phyloP scores from a whole-genome alignment of 805 yeast genomes.

The Pichia thaimueangensis region DNA sequence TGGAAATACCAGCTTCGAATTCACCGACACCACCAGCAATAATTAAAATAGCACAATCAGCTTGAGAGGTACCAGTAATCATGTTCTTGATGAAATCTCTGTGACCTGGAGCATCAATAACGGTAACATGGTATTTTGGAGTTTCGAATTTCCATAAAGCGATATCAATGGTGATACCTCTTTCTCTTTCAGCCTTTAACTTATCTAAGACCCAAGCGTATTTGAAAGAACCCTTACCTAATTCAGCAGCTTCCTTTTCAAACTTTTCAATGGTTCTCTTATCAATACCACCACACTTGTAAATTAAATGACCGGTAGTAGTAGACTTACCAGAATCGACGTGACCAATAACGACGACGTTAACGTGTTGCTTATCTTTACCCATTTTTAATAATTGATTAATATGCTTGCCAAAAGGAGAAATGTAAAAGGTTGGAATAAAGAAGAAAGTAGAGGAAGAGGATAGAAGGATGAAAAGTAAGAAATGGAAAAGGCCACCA shows the following conservation, averaged over 20 bases:
- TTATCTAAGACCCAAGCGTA: slow-evolving; percentile 97
- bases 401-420: background rate
- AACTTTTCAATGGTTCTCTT: slow-evolving; percentile 98
- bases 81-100: slow-evolving; percentile 94
- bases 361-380: slow-evolving; percentile 95
- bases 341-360: slow-evolving; percentile 99
- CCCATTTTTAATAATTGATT: slow-evolving; percentile 40
- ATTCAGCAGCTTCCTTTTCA: slow-evolving; percentile 97
- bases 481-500: background rate
- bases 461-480: slow-evolving; percentile 3
- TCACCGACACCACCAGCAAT: slow-evolving; percentile 93
- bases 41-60: slow-evolving; percentile 86
- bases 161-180: slow-evolving; percentile 95
- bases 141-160: slow-evolving; percentile 93
- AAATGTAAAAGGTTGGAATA: background rate
- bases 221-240: slow-evolving; percentile 96
- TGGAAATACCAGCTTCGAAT: slow-evolving; percentile 92
- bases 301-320: slow-evolving; percentile 98
- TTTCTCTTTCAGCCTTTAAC: slow-evolving; percentile 92
- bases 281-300: slow-evolving; percentile 99
- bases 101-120: slow-evolving; percentile 95
- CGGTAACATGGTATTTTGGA: slow-evolving; percentile 83
- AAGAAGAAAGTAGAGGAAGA: background rate
- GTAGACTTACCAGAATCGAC: slow-evolving; percentile 99
- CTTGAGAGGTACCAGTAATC: slow-evolving; percentile 94